phyloP scores from a whole-genome alignment of 768 basidiomycete species.

The Mycena rebaudengoi region DNA sequence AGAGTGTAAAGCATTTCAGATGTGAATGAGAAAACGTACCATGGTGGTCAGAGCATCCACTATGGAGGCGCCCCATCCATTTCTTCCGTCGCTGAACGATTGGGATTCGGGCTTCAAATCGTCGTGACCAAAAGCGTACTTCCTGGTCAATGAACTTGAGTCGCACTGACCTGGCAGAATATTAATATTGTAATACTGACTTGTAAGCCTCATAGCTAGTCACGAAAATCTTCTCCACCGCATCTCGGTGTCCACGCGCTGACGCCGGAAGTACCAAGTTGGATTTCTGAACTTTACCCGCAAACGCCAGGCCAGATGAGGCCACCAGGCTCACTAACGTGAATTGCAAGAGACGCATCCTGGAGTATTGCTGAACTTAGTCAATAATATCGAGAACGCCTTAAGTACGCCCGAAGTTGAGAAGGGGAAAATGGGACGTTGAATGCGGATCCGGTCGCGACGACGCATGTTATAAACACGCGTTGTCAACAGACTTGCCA shows the following conservation, averaged over 20 bases:
- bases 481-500: no score
- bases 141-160: conserved; percentile 39
- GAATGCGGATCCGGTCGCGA: no score
- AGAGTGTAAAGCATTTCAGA: background rate
- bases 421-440: no score
- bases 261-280: conserved; percentile 51
- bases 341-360: no score
- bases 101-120: conserved; percentile 60
- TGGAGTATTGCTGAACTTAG: no score
- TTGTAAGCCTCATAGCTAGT: conserved; percentile 65
- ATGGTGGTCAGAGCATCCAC: conserved; percentile 52
- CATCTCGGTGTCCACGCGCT: conserved; percentile 45
- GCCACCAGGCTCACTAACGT: background rate
- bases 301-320: conserved; percentile 27
- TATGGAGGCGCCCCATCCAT: conserved; percentile 47
- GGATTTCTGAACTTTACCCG: conserved; percentile 53
- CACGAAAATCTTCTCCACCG: conserved; percentile 58
- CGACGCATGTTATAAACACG: no score
- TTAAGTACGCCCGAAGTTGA: no score
- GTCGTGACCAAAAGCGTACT: conserved; percentile 68
- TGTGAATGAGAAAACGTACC: no score
- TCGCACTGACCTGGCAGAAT: no score
- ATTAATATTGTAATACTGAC: conserved; percentile 44
- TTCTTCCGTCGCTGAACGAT: conserved; percentile 44
- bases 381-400: no score